Base-by-base conservation (phyloP, 208 protist genomes). In the Crithidia mellificae region DNA sequence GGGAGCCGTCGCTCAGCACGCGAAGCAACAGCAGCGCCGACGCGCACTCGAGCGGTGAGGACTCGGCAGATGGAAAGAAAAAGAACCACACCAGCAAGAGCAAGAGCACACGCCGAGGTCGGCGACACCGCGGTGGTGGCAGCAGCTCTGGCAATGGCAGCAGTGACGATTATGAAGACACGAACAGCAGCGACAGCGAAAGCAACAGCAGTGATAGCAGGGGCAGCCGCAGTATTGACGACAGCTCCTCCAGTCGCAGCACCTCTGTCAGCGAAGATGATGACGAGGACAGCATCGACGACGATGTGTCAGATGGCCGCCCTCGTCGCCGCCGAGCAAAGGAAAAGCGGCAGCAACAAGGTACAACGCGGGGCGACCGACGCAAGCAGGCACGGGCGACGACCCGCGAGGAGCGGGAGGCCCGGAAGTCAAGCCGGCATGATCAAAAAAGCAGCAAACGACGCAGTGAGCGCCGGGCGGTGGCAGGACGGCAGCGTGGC, bases 331-430 rank as follows among this genome's bases (percentile, higher is more conserved):
- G 32, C 17, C 6, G 11, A 8, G 4, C 14, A 5, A 46, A 46
- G 41, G n/a, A 46, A 17, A 46, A n/a, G 17, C 4, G 3, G 41
- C 41, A 46, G 17, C 41, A 46, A 15, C 41, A 46, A 17, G 8
- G 41, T 17, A 15, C 4, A 20, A 20, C 14, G 17, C 12, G 17
- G 17, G n/a, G 17, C 8, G 17, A 46, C 15, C 4, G 3, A 24
- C 0, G n/a, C 17, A 44, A 30, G 2, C 5, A 7, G 29, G 11
- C 15, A 25, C 0, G 17, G 30, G 20, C 15, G n/a, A 44, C 39
- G 0, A n/a, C n/a, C n/a, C 17, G 34, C 2, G 43, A 71, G 11
- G 54, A 71, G 34, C 56, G 51, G 2, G 54, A 71, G 0, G 49
- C 52, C 6, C 46, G 51, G 6, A 15, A 38, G 6, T 63, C 43